Conservation (phyloP, 1,284 basidiomycete genomes). For the Boletus austroedulis region DNA sequence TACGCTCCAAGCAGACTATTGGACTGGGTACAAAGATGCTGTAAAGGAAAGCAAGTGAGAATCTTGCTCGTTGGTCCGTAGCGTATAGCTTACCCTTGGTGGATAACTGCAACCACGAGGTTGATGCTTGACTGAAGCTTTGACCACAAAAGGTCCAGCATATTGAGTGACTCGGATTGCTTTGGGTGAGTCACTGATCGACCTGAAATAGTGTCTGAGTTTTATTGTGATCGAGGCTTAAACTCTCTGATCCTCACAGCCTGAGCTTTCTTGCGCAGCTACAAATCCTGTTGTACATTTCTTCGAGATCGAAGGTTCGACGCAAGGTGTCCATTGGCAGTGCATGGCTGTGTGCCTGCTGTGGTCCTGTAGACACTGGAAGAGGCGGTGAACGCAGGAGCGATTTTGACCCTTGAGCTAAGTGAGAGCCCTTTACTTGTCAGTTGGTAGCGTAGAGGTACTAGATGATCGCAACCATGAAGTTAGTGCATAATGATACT, state of each 20-base stretch:
- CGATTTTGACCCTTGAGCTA: too few relatives aligned
- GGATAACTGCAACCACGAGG: not conserved
- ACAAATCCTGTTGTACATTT: not conserved
- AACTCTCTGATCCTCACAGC: not conserved
- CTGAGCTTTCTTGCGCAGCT: too few relatives aligned
- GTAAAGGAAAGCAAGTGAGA: not conserved
- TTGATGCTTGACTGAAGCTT: not conserved
- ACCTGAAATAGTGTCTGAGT: not conserved
- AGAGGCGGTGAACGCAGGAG: too few relatives aligned
- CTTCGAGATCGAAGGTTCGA: too few relatives aligned
- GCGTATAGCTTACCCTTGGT: not conserved
- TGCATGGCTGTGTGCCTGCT: too few relatives aligned
- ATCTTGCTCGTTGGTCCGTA: not conserved
- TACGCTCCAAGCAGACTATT: slow-evolving; percentile 3
- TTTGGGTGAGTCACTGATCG: not conserved
- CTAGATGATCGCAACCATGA: too few relatives aligned
- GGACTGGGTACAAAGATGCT: not conserved
- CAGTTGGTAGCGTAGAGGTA: too few relatives aligned
- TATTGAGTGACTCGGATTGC: not conserved
- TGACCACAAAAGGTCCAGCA: slow-evolving; percentile 2
- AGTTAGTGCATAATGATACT: too few relatives aligned
- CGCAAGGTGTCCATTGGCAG: too few relatives aligned
- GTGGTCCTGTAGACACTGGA: too few relatives aligned
- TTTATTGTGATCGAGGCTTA: too few relatives aligned
- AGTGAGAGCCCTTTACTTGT: too few relatives aligned